Evolutionary conservation across 768 basidiomycete species (phyloP).

Genomic region (Podaxis pistillaris): DNA sequence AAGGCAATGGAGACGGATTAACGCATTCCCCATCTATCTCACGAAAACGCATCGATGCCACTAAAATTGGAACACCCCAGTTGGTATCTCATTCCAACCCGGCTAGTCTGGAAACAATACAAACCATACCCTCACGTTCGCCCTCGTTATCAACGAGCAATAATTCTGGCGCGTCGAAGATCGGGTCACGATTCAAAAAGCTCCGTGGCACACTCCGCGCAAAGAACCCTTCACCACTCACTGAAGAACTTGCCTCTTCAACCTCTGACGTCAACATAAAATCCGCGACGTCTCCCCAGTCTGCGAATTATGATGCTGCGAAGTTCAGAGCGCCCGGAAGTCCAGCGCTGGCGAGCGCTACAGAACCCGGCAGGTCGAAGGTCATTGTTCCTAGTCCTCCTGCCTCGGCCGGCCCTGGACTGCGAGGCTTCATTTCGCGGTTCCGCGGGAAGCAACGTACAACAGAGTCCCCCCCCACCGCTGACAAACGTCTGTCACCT

Average conservation of each 20-base stretch:
- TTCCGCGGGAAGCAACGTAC: constrained; percentile 56
- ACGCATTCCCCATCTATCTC: constrained; percentile 39
- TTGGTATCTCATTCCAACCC: constrained; percentile 62
- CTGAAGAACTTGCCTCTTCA: constrained; percentile 48
- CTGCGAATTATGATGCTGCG: constrained; percentile 39
- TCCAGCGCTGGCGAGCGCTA: constrained; percentile 39
- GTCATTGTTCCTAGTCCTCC: constrained; percentile 60
- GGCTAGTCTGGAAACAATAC: constrained; percentile 41
- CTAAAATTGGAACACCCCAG: constrained; percentile 64
- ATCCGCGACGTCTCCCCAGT: constrained; percentile 25
- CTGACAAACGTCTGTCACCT: constrained; percentile 28
- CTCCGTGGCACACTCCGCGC: constrained; percentile 67
- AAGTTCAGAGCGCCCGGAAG: constrained; percentile 35
- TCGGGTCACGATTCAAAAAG: constrained; percentile 73
- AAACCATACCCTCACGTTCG: constrained; percentile 60
- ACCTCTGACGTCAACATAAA: constrained; percentile 40
- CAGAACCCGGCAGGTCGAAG: constrained; percentile 54
- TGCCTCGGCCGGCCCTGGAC: constrained; percentile 67
- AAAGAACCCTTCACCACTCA: constrained; percentile 37
- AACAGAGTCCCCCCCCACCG: constrained; percentile 29
- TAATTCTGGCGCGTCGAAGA: constrained; percentile 48
- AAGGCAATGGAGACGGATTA: constrained; percentile 39
- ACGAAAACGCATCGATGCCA: constrained; percentile 58
- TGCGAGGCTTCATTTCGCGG: constrained; percentile 81
- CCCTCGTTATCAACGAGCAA: constrained; percentile 46